Evolutionary conservation across 495 filamentous ascomycete species (phyloP), one percentile per base, ranked within the genome.

Genomic region (Polyplosphaeria fusca): DNA sequence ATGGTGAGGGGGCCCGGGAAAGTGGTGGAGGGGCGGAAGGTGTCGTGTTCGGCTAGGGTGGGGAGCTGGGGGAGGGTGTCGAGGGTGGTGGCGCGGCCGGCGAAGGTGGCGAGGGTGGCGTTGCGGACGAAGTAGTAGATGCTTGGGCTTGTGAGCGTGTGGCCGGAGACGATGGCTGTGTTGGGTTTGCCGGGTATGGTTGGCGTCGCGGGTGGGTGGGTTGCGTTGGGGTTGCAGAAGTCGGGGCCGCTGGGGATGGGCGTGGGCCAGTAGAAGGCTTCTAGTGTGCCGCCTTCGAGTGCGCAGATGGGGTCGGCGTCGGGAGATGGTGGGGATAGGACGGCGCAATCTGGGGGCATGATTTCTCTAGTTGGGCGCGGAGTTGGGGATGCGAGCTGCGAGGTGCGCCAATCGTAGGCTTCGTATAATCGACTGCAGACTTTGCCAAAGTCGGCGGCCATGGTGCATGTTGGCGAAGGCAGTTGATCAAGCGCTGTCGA

Each of bases 201-300:
- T 14, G n/a, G 47, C 12, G 47, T 51, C 9, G n/a, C 47, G 20
- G n/a, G n/a, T 5, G 32, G 2, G 26, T 23, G n/a, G 2, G 47
- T 51, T 11, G 23, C 4, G 30, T 51, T 51, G 5, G 32, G 11
- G 3, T 11, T 20, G 22, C 47, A 51, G 47, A 51, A 38, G 16
- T 28, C 16, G n/a, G 45, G 40, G 12, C 35, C 47, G 5, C 30
- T 40, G 13, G 18, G 47, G 4, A 25, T 32, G 3, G 47, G n/a
- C 20, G 28, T 23, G 9, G 47, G 47, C 47, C 47, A 51, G 47
- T 51, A 51, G 47, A 28, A 25, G 14, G 18, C 35, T 25, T 51
- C 28, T 3, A 16, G 40, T 16, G 27, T 19, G 23, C 18, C 47
- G 4, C 13, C 47, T 51, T 51, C 47, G 13, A 18, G 12, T 19